A percentile compares a stretch with the other conserved stretches of the same genome.
phyloP scores from a whole-genome alignment of 2,329 filamentous ascomycete species.

The Fusarium subtropicale region DNA sequence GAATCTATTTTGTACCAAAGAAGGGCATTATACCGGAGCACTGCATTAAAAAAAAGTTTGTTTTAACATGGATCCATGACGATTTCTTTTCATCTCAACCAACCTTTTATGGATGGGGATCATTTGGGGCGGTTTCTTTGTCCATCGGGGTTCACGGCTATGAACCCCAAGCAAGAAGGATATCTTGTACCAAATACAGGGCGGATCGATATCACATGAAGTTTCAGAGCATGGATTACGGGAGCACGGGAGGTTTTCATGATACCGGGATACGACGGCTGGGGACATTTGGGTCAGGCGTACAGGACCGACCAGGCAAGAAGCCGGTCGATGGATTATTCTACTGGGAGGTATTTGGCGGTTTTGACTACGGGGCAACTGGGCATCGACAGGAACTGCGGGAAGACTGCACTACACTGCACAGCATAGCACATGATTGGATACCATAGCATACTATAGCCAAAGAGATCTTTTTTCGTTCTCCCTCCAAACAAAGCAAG shows the following conservation, averaged over 20 bases:
- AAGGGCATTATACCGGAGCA: slow-evolving; percentile 62
- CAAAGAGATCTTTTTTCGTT: slow-evolving; percentile 39
- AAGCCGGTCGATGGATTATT: slow-evolving; percentile 42
- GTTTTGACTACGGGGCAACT: slow-evolving; percentile 40
- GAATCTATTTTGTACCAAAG: slow-evolving; percentile 57
- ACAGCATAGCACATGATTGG: slow-evolving; percentile 46
- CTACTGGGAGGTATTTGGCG: slow-evolving; percentile 38
- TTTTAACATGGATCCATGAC: slow-evolving; percentile 43
- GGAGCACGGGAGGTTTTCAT: slow-evolving; percentile 50
- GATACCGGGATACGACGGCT: slow-evolving; percentile 50
- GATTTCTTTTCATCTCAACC: slow-evolving; percentile 38
- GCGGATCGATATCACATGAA: slow-evolving; percentile 49
- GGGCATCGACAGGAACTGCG: slow-evolving; percentile 44
- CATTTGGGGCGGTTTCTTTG: slow-evolving; percentile 43
- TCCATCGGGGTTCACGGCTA: slow-evolving; percentile 41
- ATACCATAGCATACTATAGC: slow-evolving; percentile 48
- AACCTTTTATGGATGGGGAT: slow-evolving; percentile 31
- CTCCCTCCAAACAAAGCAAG: slow-evolving; percentile 42
- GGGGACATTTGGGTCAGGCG: slow-evolving; percentile 44
- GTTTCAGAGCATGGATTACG: slow-evolving; percentile 52
- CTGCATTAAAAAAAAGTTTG: slow-evolving; percentile 60
- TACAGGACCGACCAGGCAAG: slow-evolving; percentile 45
- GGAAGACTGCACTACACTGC: slow-evolving; percentile 47
- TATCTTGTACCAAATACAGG: slow-evolving; percentile 51
- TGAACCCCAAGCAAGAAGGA: slow-evolving; percentile 39